Evolutionary conservation across 2,329 filamentous ascomycete genomes (phyloP), one percentile per base, ranked within the genome.

Genomic region (Fusarium subglutinans): DNA sequence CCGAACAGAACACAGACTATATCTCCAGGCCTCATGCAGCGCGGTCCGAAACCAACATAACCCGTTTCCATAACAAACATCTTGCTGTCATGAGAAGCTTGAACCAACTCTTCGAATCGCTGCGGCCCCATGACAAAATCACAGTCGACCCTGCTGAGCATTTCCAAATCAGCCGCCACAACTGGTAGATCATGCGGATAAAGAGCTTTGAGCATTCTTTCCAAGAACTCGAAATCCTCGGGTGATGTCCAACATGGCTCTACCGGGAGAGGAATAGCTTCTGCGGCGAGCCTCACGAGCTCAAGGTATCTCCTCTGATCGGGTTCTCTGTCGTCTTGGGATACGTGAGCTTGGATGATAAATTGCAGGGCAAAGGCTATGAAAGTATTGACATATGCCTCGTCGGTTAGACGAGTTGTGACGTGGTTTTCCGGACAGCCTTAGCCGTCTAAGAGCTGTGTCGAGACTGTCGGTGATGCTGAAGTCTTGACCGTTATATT

Each of bases 11-110:
- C n/a, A 22, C 20, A 51, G 2, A 59, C 24, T 0, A 9, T 11
- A 20, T 59, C 56, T 2, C 56, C 43, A 24, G 6, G 8, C 8
- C 8, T 20, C 56, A 51, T 20, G 2, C 12, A 59, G 1, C 3
- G 24, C 9, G 56, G 43, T 3, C 56, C 56, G 2, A 59, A 15
- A 7, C 44, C 56, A 4, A 59, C 5, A 14, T 30, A 53, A 0
- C 56, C 35, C 7, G 47, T 40, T 22, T 26, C 26, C 9, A 35
- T 26, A 2, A 59, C 2, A 8, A 59, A 59, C 0, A 59, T 20
- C 20, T 3, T 20, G 1, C 35, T 37, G 7, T 3, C 20, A n/a
- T n/a, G 2, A 37, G 41, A 38, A 48, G 4, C 4, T 2, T 0
- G 3, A 15, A 33, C 10, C 2, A 3, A 2, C 3, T 20, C 22